Evolutionary conservation across 768 basidiomycete species (phyloP).

Genomic region (Coprinellus micaceus): DNA sequence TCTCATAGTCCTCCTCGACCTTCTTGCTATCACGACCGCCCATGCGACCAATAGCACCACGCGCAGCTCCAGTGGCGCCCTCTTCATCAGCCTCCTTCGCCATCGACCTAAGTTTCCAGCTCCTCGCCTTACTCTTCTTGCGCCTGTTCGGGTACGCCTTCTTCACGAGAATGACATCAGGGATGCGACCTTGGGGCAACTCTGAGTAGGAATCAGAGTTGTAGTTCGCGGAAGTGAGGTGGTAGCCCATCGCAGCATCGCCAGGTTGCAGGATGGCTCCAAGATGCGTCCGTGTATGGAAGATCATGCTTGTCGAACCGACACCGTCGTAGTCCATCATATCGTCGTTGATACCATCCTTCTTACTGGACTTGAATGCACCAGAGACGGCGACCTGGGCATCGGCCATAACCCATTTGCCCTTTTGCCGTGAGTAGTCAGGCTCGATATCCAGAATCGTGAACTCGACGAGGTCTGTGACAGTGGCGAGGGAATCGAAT

Average conservation of each 20-base stretch:
- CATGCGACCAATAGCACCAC: conserved; percentile 86
- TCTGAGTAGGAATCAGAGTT: conserved; percentile 84
- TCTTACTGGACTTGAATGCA: conserved; percentile 60
- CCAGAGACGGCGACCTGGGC: conserved; percentile 87
- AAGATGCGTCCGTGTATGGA: conserved; percentile 94
- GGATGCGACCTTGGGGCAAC: conserved; percentile 63
- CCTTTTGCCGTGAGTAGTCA: conserved; percentile 51
- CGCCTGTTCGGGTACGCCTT: conserved; percentile 93
- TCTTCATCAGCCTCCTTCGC: conserved; percentile 89
- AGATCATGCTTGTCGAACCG: conserved; percentile 70
- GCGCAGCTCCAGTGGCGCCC: conserved; percentile 68
- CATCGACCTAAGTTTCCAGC: conserved; percentile 89
- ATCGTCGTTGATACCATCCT: conserved; percentile 39
- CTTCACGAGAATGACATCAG: conserved; percentile 90
- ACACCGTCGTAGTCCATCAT: conserved; percentile 62
- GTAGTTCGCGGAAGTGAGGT: conserved; percentile 85
- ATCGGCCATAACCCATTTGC: conserved; percentile 74
- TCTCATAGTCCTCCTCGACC: conserved; percentile 95
- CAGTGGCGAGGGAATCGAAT: conserved; percentile 78
- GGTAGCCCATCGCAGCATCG: conserved; percentile 89
- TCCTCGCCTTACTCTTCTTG: conserved; percentile 83
- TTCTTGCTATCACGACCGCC: conserved; percentile 89
- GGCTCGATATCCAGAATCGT: conserved; percentile 93
- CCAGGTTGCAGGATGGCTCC: conserved; percentile 90
- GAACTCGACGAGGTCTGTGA: conserved; percentile 89